Percentiles rank a stretch among this genome's conserved stretches.
These are phyloP conservation scores for Suhomyces taliae DNA, from an alignment of 1,139 yeast species.

Conservation along the genomic window DNA sequence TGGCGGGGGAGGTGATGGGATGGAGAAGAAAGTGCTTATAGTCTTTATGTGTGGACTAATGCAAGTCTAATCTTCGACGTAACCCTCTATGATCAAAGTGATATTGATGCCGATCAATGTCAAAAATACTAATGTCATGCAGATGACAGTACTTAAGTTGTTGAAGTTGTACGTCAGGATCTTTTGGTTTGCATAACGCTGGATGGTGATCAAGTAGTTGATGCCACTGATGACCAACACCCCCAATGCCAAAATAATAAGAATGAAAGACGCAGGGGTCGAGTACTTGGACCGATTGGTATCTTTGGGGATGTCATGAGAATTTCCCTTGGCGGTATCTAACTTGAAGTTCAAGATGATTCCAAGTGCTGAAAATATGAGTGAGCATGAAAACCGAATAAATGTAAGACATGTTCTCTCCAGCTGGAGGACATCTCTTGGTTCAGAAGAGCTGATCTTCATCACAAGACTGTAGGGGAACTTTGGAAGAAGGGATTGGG, in stretches of 20 bases:
- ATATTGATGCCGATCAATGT: constrained; percentile 46
- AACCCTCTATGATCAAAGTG: constrained; percentile 41
- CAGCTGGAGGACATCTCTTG: constrained; percentile 61
- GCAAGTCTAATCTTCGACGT: constrained; percentile 3
- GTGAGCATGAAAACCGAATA: constrained; percentile 49
- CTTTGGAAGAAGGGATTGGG: background rate
- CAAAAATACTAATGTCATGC: constrained; percentile 41
- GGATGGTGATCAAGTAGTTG: constrained; percentile 49
- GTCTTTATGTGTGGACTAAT: background rate
- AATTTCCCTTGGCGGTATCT: constrained; percentile 26
- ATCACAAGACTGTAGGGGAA: constrained; percentile 32
- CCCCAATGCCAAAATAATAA: constrained; percentile 40
- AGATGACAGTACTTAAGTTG: constrained; percentile 37
- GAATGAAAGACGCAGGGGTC: constrained; percentile 37
- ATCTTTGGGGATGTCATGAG: constrained; percentile 6
- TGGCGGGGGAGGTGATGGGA: too few relatives aligned
- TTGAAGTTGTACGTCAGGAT: constrained; percentile 43
- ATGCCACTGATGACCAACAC: constrained; percentile 42
- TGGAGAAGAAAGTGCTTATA: too few relatives aligned
- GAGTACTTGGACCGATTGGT: constrained; percentile 23
- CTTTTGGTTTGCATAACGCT: constrained; percentile 43
- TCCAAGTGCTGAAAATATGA: constrained; percentile 53
- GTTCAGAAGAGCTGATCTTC: constrained; percentile 52
- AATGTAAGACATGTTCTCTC: constrained; percentile 59
- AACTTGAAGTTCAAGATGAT: constrained; percentile 52